Evolutionary conservation across 768 basidiomycete species (phyloP), one percentile per base, ranked within the genome.

Genomic region (Tephrocybe sp.): DNA sequence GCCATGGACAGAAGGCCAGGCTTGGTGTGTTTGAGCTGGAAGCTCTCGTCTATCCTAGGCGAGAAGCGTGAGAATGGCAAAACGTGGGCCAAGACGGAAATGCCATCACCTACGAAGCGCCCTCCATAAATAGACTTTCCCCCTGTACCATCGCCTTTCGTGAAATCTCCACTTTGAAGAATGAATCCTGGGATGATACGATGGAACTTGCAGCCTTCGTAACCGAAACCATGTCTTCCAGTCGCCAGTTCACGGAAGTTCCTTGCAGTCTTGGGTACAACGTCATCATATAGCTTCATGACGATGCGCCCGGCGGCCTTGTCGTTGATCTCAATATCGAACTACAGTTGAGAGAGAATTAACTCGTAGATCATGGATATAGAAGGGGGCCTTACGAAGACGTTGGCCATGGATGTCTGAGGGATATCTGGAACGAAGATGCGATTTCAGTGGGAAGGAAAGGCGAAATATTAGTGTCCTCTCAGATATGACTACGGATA

Each of bases 81-180:
- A 39, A 50, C 20, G 34, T 43, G 2, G 73, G 54, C 63, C 15
- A 73, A 6, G 24, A n/a, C 45, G 9, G 26, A 62, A 66, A 23
- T 57, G 70, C 39, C 79, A 45, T 46, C 39, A 89, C 89, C 83
- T 45, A 74, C 67, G 68, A 94, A 94, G 64, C 81, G 84, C 56
- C 80, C 77, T 40, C 92, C 93, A 60, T 92, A 95, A 65, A 93
- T 90, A 17, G 88, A 91, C 66, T 84, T 78, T 5, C 89, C 88
- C 17, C 90, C 89, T 0, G 85, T 89, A 7, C 88, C 88, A 52
- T 88, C 78, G 55, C 79, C 74, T 14, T 70, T 65, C 24, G 88
- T 89, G 66, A 93, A 91, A 68, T 93, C 90, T 17, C 92, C 92
- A 20, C 89, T 91, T 66, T 93, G 91, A 38, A 90, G 68, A 85